Percentiles rank a stretch among this genome's conserved stretches.
These are phyloP conservation scores for Pythium folliculosum DNA, from an alignment of 352 stramenopile species.

Conservation along the genomic window DNA sequence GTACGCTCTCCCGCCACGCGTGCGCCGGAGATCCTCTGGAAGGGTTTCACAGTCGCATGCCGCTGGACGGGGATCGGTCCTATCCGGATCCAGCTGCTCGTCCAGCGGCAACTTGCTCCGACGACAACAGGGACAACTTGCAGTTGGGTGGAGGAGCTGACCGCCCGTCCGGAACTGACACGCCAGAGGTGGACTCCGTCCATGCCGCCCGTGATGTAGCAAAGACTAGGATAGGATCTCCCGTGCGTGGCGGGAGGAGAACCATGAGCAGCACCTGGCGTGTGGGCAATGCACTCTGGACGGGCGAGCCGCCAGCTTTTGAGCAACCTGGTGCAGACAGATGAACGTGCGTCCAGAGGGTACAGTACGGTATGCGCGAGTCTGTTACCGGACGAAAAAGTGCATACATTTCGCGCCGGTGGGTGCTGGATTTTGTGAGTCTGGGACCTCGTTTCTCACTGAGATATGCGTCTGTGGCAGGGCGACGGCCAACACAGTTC, in stretches of 20 bases:
- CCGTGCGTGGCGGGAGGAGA: too few relatives aligned
- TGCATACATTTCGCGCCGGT: background rate
- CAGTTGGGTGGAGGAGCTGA: background rate
- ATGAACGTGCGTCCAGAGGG: too few relatives aligned
- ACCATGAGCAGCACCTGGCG: background rate
- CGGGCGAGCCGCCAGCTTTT: too few relatives aligned
- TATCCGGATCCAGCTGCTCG: background rate
- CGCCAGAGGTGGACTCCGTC: background rate
- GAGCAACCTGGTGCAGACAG: too few relatives aligned
- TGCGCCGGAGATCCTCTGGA: background rate
- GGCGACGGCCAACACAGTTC: background rate
- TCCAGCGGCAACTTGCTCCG: background rate
- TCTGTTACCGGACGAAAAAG: background rate
- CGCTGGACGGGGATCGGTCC: background rate
- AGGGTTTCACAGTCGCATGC: background rate
- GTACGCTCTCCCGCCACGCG: background rate
- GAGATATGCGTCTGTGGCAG: background rate
- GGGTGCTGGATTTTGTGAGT: background rate
- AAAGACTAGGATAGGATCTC: background rate
- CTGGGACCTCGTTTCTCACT: background rate
- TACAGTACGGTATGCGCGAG: background rate
- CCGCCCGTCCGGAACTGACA: background rate
- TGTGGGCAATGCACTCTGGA: too few relatives aligned
- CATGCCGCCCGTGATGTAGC: background rate
- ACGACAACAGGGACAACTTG: constrained; percentile 4